These are phyloP conservation scores for Starmerella bombi DNA, from an alignment of 805 yeast species.

Conservation along the genomic window DNA sequence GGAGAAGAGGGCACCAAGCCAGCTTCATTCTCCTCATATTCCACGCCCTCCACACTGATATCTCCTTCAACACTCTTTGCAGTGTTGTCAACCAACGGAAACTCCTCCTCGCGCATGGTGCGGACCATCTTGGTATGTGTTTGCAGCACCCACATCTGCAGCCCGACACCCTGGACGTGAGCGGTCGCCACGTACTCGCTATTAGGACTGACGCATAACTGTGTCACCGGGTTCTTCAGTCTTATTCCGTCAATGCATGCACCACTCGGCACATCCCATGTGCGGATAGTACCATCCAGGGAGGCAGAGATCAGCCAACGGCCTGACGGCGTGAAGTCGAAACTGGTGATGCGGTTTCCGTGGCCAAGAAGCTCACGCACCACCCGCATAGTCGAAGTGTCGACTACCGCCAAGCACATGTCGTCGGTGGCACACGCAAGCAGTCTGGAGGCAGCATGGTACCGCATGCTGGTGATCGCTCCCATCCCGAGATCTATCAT, in stretches of 20 bases:
- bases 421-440: slow-evolving; percentile 80
- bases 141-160: slow-evolving; percentile 81
- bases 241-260: slow-evolving; percentile 87
- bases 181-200: slow-evolving; percentile 88
- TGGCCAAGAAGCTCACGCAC: slow-evolving; percentile 88
- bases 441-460: slow-evolving; percentile 72
- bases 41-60: slow-evolving; percentile 31
- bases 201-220: slow-evolving; percentile 64
- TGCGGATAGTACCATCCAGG: slow-evolving; percentile 75
- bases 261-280: slow-evolving; percentile 97
- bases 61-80: slow-evolving; percentile 30
- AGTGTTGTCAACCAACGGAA: neutral
- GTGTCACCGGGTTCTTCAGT: slow-evolving; percentile 67
- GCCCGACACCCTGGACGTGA: slow-evolving; percentile 82
- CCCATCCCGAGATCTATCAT: slow-evolving; percentile 55
- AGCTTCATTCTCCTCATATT: slow-evolving; percentile 24
- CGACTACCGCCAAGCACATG: slow-evolving; percentile 69
- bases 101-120: slow-evolving; percentile 58
- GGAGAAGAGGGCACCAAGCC: slow-evolving; percentile 25
- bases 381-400: slow-evolving; percentile 62
- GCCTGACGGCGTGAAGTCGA: slow-evolving; percentile 90
- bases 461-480: slow-evolving; percentile 51
- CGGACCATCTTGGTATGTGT: slow-evolving; percentile 70
- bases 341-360: slow-evolving; percentile 67
- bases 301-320: slow-evolving; percentile 83